Evolutionary conservation across 441 rosid genomes (phyloP), one percentile per base, ranked within the genome.

Genomic region (Eruca vesicaria): DNA sequence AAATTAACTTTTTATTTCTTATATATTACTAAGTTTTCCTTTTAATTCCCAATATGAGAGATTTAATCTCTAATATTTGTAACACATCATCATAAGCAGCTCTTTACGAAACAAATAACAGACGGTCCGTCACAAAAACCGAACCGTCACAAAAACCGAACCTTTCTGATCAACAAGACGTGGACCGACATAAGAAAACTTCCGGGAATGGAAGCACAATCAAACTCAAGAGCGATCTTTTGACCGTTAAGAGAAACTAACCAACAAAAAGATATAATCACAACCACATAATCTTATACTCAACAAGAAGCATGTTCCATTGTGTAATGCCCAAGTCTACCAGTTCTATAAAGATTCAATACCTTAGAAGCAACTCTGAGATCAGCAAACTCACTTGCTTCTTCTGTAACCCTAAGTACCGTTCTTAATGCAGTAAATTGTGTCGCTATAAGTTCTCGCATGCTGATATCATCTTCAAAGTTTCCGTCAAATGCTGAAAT

Each of bases 321-420:
- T 6, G 87, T 89, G 79, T 82, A 86, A 67, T 81, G 92, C 52
- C 94, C 94, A 19, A 90, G 87, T 79, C 96, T 86, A 62, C 91
- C 94, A 16, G 88, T 89, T 20, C 90, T 90, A 66, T 77, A 86
- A 14, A 90, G 62, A 82, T 88, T 88, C 50, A 90, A 78, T 66
- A 92, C 66, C 84, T 88, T 92, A 14, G 74, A 36, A 45, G 89
- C 88, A 69, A 86, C 88, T 70, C 69, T 87, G 32, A 62, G 7
- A 18, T 65, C 70, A 71, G 67, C 79, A 14, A 81, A 83, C 57
- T 82, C 68, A 15, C 77, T 82, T 58, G 74, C 64, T 18, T 84
- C 88, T 23, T 1, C 67, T 1, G 85, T 69, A 31, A 87, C 60
- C 62, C 77, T 75, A 53, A 89, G 82, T 52, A 84, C 82, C 63